Conservation (phyloP, 179 eudicot genomes). For the Spergularia azorica region DNA sequence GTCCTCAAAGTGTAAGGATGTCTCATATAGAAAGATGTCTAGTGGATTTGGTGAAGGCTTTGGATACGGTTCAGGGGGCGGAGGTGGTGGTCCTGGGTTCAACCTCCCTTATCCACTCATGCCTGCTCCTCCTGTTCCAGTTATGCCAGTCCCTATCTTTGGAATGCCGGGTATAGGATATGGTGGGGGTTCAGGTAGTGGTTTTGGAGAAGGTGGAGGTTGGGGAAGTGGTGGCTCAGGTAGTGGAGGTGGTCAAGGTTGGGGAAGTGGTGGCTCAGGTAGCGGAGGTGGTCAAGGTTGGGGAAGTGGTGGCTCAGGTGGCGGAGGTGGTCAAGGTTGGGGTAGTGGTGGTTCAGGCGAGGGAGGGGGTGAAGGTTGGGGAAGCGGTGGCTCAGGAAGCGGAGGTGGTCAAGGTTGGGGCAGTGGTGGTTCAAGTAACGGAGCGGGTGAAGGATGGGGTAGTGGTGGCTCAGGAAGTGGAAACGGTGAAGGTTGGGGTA, state of each 20-base stretch:
- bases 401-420: slow-evolving; percentile 18
- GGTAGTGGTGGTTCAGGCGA: neutral
- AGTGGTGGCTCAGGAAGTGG: neutral
- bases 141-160: neutral
- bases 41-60: slow-evolving; percentile 16
- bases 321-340: slow-evolving; percentile 11
- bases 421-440: neutral
- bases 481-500: neutral
- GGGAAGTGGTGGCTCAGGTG: slow-evolving; percentile 18
- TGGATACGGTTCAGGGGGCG: slow-evolving; percentile 15
- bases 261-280: slow-evolving; percentile 5
- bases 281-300: slow-evolving; percentile 12
- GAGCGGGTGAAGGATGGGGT: slow-evolving; percentile 15
- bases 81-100: slow-evolving; percentile 10
- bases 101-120: slow-evolving; percentile 12
- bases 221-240: slow-evolving; percentile 8
- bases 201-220: slow-evolving; percentile 4
- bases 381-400: neutral
- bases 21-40: neutral
- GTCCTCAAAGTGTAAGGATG: slow-evolving; percentile 1
- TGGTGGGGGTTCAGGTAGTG: neutral
- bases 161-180: neutral
- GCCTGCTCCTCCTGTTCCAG: slow-evolving; percentile 5
- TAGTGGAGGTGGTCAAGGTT: slow-evolving; percentile 15
- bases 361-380: slow-evolving; percentile 3